These are phyloP conservation scores for Pseudopithomyces maydicus DNA, from an alignment of 2,329 filamentous ascomycete species.

Conservation along the genomic window DNA sequence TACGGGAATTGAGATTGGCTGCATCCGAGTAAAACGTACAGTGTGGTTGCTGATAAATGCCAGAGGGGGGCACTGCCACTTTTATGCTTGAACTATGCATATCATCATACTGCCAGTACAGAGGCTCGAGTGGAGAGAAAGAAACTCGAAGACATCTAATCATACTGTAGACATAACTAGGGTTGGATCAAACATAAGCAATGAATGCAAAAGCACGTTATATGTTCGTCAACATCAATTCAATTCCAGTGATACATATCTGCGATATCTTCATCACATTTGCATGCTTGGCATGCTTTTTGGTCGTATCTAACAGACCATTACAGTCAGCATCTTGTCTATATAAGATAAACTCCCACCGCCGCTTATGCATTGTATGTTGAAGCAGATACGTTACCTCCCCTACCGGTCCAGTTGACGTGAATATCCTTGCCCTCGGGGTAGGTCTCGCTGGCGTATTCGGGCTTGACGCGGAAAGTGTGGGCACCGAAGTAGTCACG, in stretches of 20 bases:
- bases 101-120: too few species aligned
- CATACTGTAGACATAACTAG: too few species aligned
- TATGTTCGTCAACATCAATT: not conserved
- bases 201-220: not conserved
- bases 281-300: conserved; percentile 32
- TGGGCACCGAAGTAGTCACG: conserved; percentile 94
- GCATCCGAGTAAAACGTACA: too few species aligned
- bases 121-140: too few species aligned
- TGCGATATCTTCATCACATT: conserved; percentile 15
- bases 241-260: not conserved
- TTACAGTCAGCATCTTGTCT: conserved; percentile 15
- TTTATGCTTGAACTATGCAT: too few species aligned
- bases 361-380: conserved; percentile 87
- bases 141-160: too few species aligned
- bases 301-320: conserved; percentile 17
- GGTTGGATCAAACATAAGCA: not conserved
- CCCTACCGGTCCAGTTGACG: conserved; percentile 99
- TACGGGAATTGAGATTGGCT: too few species aligned
- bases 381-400: conserved; percentile 94
- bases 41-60: too few species aligned
- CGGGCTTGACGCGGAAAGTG: conserved; percentile 60
- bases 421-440: conserved; percentile 86
- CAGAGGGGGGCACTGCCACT: too few species aligned
- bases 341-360: conserved; percentile 11
- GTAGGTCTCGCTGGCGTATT: conserved; percentile 71